A percentile compares a stretch with the other conserved stretches of the same genome.
Evolutionary conservation across 352 stramenopile genomes (phyloP).

Genomic region (Phytopythium oedochilum): DNA sequence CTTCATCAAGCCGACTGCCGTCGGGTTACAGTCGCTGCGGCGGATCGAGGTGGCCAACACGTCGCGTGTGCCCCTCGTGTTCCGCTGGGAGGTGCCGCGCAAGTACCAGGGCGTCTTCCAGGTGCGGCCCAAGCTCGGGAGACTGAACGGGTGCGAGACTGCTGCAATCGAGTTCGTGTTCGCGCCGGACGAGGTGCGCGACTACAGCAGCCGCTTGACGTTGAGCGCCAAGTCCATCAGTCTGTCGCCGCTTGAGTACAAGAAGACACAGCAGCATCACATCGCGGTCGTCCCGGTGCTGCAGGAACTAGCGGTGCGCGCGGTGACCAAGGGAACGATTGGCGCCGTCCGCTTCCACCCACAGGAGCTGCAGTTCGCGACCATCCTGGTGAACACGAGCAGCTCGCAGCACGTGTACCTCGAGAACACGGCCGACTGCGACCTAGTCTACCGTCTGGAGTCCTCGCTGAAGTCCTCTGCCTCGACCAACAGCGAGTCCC

Average conservation of each 20-base stretch:
- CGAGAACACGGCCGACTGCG: conserved; percentile 78
- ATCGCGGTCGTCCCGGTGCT: conserved; percentile 27
- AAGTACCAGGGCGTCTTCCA: conserved; percentile 58
- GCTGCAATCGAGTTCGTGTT: conserved; percentile 67
- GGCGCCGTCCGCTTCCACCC: conserved; percentile 83
- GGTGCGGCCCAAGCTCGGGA: conserved; percentile 59
- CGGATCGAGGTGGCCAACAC: conserved; percentile 64
- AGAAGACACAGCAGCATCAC: conserved; percentile 10
- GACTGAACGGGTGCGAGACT: conserved; percentile 82
- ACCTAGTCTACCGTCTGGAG: conserved; percentile 42
- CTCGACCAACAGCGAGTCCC: neutral
- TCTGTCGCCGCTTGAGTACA: conserved; percentile 23
- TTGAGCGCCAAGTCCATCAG: conserved; percentile 73
- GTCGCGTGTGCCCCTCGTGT: conserved; percentile 85
- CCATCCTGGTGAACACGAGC: conserved; percentile 82
- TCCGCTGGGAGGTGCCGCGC: conserved; percentile 65
- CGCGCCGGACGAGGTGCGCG: conserved; percentile 61
- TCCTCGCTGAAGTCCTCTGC: neutral
- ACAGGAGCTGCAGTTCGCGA: conserved; percentile 57
- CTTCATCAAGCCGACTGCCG: conserved; percentile 81
- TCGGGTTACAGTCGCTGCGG: conserved; percentile 61
- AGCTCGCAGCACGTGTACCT: conserved; percentile 59
- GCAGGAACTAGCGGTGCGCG: conserved; percentile 54
- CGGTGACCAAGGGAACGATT: conserved; percentile 67
- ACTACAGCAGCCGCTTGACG: conserved; percentile 70